Base-by-base conservation (phyloP, 768 basidiomycete genomes). In the Lentinula aciculospora region DNA sequence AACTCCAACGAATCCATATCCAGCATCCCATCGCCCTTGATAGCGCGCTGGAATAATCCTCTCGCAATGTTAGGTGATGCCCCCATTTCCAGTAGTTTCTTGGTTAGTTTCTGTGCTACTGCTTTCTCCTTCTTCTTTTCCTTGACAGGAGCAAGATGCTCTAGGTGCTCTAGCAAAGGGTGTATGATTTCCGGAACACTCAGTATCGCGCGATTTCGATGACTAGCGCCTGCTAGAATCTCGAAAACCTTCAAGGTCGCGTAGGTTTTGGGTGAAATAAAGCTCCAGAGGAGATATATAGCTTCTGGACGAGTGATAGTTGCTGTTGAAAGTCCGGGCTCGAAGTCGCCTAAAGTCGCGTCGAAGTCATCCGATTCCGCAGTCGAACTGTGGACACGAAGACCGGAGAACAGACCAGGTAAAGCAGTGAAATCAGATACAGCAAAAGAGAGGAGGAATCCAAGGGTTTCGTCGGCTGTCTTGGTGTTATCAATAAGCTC, bases 61-160 rank as follows among this genome's bases (percentile, higher is more conserved):
- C 86, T 72, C n/a, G 82, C 82, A 31, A 91, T 86, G 8, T 75
- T 71, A 0, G 85, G 83, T 3, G 79, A 83, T 0, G 84, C 79
- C 1, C 91, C 89, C 74, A 92, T 84, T 61, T 93, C 89, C 36
- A 92, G 72, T 19, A 93, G 66, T n/a, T 81, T 76, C 53, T 83
- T 75, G 21, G 90, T 67, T 0, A 92, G 75, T 66, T 85, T 88
- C 63, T 81, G 80, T 36, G 85, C 66, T 2, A 84, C 65, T 40
- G 80, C 75, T 27, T 80, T 80, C 65, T 88, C 86, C 59, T 72
- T 46, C 32, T 56, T 76, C 57, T 49, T 62, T 53, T 62, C 63
- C 21, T 19, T 25, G 4, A 19, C 36, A 3, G 62, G 61, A 57
- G 67, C 74, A 64, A 84, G 82, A 21, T 76, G 71, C 23, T 71